Base-by-base conservation (phyloP, 768 basidiomycete species). In the Tulasnella sp. region DNA sequence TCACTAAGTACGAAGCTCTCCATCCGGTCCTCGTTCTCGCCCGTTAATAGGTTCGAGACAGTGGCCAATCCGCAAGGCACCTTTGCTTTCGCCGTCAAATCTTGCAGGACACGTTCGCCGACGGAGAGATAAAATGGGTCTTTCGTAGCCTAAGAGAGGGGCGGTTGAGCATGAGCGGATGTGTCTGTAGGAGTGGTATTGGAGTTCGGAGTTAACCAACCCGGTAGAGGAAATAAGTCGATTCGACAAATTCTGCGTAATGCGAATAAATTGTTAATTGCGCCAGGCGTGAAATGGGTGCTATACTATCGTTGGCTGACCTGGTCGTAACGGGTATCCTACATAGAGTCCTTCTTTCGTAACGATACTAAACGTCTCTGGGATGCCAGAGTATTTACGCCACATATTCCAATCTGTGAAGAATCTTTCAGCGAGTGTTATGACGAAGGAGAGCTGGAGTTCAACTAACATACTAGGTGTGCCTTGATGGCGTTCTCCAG, bases 1-100 rank as follows among this genome's bases (percentile, higher is more conserved):
- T 94, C 93, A 2, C 89, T 92, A 30, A 97, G 75, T n/a, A 82
- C 82, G 69, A 98, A 99, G 3, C 87, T 91, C 70, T 98, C 96
- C 96, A 98, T 98, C 61, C 94, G 80, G 66, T 98, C 91, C 63
- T 93, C 91, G 17, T 80, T 80, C 65, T 81, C 75, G 64, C 89
- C 87, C 29, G 76, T 82, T 43, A 84, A 76, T 2, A 97, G 77
- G 70, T 96, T 87, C 63, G 77, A 75, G 59, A 98, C 82, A 7
- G 88, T 84, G 4, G 86, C 78, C 46, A 98, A 75, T 1, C 94
- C 94, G 68, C 94, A 98, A 10, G 80, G 76, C 3, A 92, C 90
- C 70, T 83, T 87, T 17, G 89, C 76, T 49, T 92, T 79, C 9
- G 76, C 73, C 21, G 73, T 78, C 27, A 98, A 69, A 68, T 98